phyloP scores from a whole-genome alignment of 257 asterid species.

The Vinca minor region DNA sequence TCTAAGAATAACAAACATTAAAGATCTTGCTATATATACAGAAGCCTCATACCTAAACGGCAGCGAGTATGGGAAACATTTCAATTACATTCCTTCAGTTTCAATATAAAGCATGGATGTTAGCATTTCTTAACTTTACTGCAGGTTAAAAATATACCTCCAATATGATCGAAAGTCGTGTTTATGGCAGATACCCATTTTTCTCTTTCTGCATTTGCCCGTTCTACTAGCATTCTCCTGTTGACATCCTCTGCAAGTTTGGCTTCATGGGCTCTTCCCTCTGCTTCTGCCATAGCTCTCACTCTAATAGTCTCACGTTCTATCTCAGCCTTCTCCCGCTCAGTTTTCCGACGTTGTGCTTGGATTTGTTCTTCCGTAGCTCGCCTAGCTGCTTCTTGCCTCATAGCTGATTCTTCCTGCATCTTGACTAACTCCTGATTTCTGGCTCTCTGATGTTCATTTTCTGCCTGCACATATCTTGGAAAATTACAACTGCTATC shows the following conservation, averaged over 20 bases:
- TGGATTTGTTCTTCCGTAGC: constrained; percentile 97
- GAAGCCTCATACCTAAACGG: neutral
- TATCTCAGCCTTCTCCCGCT: constrained; percentile 71
- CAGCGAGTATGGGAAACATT: neutral
- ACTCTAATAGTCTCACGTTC: constrained; percentile 82
- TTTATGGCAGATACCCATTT: constrained; percentile 92
- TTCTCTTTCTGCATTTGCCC: constrained; percentile 95
- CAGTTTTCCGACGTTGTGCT: constrained; percentile 87
- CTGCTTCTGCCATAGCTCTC: constrained; percentile 82
- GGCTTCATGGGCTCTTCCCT: constrained; percentile 91
- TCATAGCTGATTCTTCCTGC: constrained; percentile 92
- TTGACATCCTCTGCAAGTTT: constrained; percentile 90
- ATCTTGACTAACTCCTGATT: constrained; percentile 86
- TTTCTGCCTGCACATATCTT: constrained; percentile 56
- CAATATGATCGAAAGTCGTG: constrained; percentile 87
- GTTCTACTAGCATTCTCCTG: constrained; percentile 61
- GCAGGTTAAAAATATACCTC: constrained; percentile 45
- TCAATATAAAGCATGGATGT: neutral
- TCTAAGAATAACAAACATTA: neutral
- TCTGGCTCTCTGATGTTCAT: constrained; percentile 77
- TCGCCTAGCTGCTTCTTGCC: constrained; percentile 88
- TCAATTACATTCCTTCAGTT: neutral
- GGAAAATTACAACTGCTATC: constrained; percentile 7
- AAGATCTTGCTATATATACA: neutral
- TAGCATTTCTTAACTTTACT: neutral